Evolutionary conservation across 495 filamentous ascomycete species (phyloP).

Genomic region (Aspergillus egyptiacus): DNA sequence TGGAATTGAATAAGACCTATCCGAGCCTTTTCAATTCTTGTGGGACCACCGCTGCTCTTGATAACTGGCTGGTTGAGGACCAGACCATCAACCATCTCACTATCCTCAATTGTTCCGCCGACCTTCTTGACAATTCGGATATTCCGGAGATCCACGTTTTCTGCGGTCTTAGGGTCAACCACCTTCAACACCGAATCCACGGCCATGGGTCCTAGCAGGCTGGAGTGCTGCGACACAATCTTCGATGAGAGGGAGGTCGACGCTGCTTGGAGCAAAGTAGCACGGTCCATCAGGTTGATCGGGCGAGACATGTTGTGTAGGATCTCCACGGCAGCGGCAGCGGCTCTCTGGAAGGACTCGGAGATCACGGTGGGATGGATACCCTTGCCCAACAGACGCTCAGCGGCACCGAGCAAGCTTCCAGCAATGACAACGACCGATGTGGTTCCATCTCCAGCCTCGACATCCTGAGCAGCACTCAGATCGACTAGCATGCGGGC

Average conservation of each 20-base stretch:
- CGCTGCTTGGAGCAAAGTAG: slow-evolving; percentile 89
- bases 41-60: slow-evolving; percentile 87
- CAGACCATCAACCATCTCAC: slow-evolving; percentile 92
- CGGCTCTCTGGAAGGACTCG: slow-evolving; percentile 94
- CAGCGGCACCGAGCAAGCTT: slow-evolving; percentile 87
- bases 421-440: slow-evolving; percentile 97
- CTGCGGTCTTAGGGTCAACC: slow-evolving; percentile 88
- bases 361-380: slow-evolving; percentile 98
- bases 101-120: slow-evolving; percentile 96
- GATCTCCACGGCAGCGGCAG: slow-evolving; percentile 77
- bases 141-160: slow-evolving; percentile 94
- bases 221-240: slow-evolving; percentile 95
- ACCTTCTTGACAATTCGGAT: slow-evolving; percentile 97
- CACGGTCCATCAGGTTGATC: slow-evolving; percentile 79
- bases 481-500: slow-evolving; percentile 98
- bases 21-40: slow-evolving; percentile 91
- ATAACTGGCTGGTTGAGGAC: slow-evolving; percentile 89
- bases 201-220: slow-evolving; percentile 88
- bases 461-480: slow-evolving; percentile 94
- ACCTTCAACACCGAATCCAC: slow-evolving; percentile 93
- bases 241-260: slow-evolving; percentile 97
- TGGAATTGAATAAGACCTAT: slow-evolving; percentile 99
- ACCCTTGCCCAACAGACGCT: slow-evolving; percentile 81
- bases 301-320: slow-evolving; percentile 94
- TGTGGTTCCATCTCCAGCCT: slow-evolving; percentile 96